phyloP scores from a whole-genome alignment of 78 protist species.

The Pigoraptor vietnamica region DNA sequence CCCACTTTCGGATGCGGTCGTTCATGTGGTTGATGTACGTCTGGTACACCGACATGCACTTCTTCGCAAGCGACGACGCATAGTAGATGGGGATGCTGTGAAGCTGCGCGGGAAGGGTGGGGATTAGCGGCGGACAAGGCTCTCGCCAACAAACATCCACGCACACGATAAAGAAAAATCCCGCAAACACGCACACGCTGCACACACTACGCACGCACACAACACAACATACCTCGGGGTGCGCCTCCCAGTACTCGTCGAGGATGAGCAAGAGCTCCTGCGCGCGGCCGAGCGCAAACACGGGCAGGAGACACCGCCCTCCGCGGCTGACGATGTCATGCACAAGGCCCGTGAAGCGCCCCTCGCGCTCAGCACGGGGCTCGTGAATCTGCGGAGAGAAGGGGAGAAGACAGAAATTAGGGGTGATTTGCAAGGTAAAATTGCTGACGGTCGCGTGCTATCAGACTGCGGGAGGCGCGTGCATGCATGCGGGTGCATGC shows the following conservation, averaged over 20 bases:
- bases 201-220: too few species aligned
- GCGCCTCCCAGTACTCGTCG: conserved; percentile 64
- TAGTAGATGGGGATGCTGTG: conserved; percentile 86
- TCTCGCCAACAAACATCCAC: too few species aligned
- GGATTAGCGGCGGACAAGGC: not conserved
- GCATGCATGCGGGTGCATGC: too few species aligned
- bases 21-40: conserved; percentile 88
- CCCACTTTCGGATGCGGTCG: conserved; percentile 23
- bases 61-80: conserved; percentile 80
- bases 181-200: not conserved
- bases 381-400: conserved; percentile 80
- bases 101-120: conserved; percentile 31
- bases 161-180: not conserved
- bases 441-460: too few species aligned
- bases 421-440: too few species aligned
- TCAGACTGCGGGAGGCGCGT: too few species aligned
- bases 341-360: conserved; percentile 59
- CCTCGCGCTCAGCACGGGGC: conserved; percentile 80
- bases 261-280: conserved; percentile 93
- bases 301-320: conserved; percentile 90
- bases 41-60: conserved; percentile 80
- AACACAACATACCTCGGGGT: not conserved
- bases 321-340: conserved; percentile 53
- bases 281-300: conserved; percentile 95
- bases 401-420: too few species aligned